These are phyloP conservation scores for Pythium folliculosum DNA, from an alignment of 352 stramenopile species.

Conservation along the genomic window DNA sequence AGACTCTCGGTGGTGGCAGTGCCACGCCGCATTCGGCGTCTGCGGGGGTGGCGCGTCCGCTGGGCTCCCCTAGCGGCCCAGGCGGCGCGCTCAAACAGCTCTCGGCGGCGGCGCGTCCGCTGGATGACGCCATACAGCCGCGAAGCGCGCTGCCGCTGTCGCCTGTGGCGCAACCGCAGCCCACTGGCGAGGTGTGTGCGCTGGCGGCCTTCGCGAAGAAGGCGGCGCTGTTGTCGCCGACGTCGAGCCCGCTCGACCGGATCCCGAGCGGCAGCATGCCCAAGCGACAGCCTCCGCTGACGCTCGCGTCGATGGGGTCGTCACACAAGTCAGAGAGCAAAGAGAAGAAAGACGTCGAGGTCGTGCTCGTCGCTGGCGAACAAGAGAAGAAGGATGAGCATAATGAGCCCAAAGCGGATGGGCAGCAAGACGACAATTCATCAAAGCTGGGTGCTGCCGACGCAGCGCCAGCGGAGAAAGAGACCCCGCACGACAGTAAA, in stretches of 20 bases:
- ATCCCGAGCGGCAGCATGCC: not conserved
- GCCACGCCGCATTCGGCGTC: not conserved
- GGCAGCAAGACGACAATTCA: not conserved
- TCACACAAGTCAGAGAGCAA: not conserved
- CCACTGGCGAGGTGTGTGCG: conserved; percentile 2
- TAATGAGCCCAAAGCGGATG: not conserved
- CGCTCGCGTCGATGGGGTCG: not conserved
- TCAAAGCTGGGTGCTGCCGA: not conserved
- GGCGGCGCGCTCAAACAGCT: not conserved
- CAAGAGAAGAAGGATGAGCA: not conserved
- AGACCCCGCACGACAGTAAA: not conserved
- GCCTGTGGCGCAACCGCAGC: not conserved
- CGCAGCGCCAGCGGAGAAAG: not conserved
- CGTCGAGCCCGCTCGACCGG: not conserved
- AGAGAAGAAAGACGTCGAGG: not conserved
- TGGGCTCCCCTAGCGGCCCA: too few relatives aligned
- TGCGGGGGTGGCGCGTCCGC: not conserved
- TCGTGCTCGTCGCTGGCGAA: not conserved
- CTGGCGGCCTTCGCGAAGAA: conserved; percentile 21
- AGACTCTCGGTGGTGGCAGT: not conserved
- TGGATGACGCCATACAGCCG: too few relatives aligned
- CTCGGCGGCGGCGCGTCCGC: too few relatives aligned
- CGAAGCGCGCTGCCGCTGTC: not conserved
- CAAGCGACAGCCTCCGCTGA: not conserved
- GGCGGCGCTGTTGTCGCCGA: not conserved